phyloP scores from a whole-genome alignment of 2,329 filamentous ascomycete genomes.

The Neonectria punicea region DNA sequence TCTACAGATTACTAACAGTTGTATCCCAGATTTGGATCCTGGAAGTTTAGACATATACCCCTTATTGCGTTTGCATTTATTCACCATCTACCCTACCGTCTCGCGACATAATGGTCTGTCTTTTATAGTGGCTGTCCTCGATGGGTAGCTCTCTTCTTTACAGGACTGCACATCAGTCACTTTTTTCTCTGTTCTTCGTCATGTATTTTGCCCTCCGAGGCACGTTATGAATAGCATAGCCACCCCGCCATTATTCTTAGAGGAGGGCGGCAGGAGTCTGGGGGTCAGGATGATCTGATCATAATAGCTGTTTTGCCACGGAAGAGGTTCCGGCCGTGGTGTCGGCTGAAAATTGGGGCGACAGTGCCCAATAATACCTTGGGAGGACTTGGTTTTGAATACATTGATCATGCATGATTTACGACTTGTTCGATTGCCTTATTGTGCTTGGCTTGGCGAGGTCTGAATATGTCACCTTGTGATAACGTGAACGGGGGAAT shows the following conservation, averaged over 20 bases:
- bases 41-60: conserved; percentile 50
- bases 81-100: background rate
- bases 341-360: conserved; percentile 20
- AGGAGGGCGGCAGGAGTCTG: conserved; percentile 22
- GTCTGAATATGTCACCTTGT: background rate
- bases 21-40: conserved; percentile 60
- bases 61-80: conserved; percentile 38
- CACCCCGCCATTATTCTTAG: conserved; percentile 16
- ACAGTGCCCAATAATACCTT: conserved; percentile 21
- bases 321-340: conserved; percentile 12
- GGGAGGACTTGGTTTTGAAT: conserved; percentile 22
- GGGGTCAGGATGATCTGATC: conserved; percentile 12
- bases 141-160: conserved; percentile 4
- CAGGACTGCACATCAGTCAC: conserved; percentile 14
- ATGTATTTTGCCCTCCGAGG: conserved; percentile 11
- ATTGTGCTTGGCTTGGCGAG: background rate
- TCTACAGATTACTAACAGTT: conserved; percentile 38
- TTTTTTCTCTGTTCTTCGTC: conserved; percentile 11
- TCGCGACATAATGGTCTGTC: conserved; percentile 16
- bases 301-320: conserved; percentile 10
- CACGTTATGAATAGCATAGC: conserved; percentile 23
- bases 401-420: conserved; percentile 35
- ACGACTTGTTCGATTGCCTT: conserved; percentile 17
- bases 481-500: background rate
- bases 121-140: conserved; percentile 7